Evolutionary conservation across 2,329 filamentous ascomycete genomes (phyloP), one percentile per base, ranked within the genome.

Genomic region (Xylariaceae sp.): DNA sequence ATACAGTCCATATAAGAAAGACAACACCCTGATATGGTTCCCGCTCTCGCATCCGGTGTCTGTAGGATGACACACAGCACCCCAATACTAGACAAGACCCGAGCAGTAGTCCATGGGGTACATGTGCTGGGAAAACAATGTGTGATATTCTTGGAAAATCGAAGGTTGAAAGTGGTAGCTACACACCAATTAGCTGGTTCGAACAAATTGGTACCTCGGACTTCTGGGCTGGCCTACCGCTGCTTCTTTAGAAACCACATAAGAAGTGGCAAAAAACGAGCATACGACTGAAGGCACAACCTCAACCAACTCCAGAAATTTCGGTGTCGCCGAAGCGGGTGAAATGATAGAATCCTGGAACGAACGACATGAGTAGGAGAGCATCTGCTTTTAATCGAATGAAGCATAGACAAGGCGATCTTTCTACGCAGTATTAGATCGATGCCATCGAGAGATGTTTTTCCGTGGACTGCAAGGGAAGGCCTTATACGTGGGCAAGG

Each of bases 21-120:
- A 66, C 35, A 23, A 50, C 15, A n/a, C 41, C 51, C 30, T 66
- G 64, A 36, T 62, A 65, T 10, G 47, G 57, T 29, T 68, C 66
- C 27, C 49, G 50, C 39, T 60, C 52, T 29, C 57, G 61, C 26
- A 60, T 55, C 16, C 64, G 59, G 35, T 67, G 58, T 23, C 36
- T 53, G 37, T 65, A 65, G 4, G 61, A 67, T 3, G 65, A 67
- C 7, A 66, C 48, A 39, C 58, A 65, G 32, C 65, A 67, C 15
- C 64, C 65, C 9, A 68, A 40, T 42, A 59, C 56, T 8, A 68
- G 46, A 41, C 58, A 66, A 26, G 64, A 64, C 21, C 57, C 55
- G 18, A 68, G 61, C 29, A 63, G 55, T 39, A 64, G 47, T 15
- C 57, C 60, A 26, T 63, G 60, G 13, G 60, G 27, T 44, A 44